These are phyloP conservation scores for Willaertia magna DNA, from an alignment of 208 protist species.

Conservation along the genomic window DNA sequence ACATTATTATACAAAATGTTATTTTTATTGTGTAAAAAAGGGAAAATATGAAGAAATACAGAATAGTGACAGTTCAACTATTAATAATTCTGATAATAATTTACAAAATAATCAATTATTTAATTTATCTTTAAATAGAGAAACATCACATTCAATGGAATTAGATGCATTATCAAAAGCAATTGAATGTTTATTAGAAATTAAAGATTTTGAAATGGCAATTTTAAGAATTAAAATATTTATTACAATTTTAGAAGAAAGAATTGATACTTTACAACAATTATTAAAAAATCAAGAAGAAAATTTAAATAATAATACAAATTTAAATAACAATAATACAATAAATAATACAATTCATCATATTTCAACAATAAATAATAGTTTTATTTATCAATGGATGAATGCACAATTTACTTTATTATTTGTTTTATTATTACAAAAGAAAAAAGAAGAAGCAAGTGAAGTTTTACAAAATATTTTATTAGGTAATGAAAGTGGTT, in stretches of 20 bases:
- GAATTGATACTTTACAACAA: not conserved
- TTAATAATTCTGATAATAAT: no score
- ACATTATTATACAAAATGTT: not conserved
- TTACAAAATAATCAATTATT: not conserved
- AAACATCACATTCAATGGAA: not conserved
- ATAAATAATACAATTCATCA: not conserved
- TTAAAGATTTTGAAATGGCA: not conserved
- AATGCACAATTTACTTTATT: not conserved
- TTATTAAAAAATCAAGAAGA: no score
- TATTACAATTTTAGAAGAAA: not conserved
- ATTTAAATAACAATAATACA: no score
- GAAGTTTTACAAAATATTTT: not conserved
- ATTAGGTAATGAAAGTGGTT: not conserved
- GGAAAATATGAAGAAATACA: not conserved
- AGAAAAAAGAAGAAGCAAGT: not conserved
- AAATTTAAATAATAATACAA: no score
- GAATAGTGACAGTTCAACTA: not conserved
- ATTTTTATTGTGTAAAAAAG: not conserved
- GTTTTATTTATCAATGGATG: not conserved
- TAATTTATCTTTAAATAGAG: not conserved
- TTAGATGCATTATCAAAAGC: not conserved
- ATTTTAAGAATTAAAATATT: not conserved
- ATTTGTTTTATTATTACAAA: not conserved
- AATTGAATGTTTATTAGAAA: not conserved
- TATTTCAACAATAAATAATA: not conserved